phyloP scores from a whole-genome alignment of 495 filamentous ascomycete species.

The Xylaria nigripes region DNA sequence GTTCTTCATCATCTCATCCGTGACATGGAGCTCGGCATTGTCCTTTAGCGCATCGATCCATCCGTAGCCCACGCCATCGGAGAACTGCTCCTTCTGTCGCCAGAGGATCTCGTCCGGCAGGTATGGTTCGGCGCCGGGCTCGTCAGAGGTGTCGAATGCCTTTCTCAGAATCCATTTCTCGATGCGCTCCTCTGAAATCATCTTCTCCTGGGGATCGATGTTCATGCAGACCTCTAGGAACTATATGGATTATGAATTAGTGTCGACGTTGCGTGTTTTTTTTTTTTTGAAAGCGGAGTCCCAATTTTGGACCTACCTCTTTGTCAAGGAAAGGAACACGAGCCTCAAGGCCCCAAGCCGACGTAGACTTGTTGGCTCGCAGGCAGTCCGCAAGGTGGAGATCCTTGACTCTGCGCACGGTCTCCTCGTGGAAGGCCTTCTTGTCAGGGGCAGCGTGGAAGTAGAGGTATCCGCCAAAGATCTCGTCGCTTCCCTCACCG shows the following conservation, averaged over 20 bases:
- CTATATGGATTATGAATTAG: slow-evolving; percentile 30
- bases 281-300: too few species aligned
- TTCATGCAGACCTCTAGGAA: slow-evolving; percentile 89
- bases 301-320: slow-evolving; percentile 37
- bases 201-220: slow-evolving; percentile 88
- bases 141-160: slow-evolving; percentile 87
- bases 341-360: slow-evolving; percentile 97
- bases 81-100: slow-evolving; percentile 99
- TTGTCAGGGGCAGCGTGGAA: slow-evolving; percentile 91
- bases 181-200: slow-evolving; percentile 83
- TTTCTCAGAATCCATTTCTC: slow-evolving; percentile 98
- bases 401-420: slow-evolving; percentile 86
- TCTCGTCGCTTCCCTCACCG: slow-evolving; percentile 94
- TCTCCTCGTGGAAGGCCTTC: slow-evolving; percentile 88
- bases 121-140: slow-evolving; percentile 71
- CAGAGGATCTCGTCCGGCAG: slow-evolving; percentile 91
- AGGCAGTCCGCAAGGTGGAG: slow-evolving; percentile 91
- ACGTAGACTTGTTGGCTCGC: slow-evolving; percentile 96
- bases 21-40: slow-evolving; percentile 76
- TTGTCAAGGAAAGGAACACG: slow-evolving; percentile 98
- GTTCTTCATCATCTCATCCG: slow-evolving; percentile 94
- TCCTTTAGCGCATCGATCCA: slow-evolving; percentile 99
- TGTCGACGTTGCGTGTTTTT: neutral
- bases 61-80: slow-evolving; percentile 94
- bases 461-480: slow-evolving; percentile 97